Evolutionary conservation across 2,329 filamentous ascomycete genomes (phyloP).

Genomic region (Aureobasidium sp.): DNA sequence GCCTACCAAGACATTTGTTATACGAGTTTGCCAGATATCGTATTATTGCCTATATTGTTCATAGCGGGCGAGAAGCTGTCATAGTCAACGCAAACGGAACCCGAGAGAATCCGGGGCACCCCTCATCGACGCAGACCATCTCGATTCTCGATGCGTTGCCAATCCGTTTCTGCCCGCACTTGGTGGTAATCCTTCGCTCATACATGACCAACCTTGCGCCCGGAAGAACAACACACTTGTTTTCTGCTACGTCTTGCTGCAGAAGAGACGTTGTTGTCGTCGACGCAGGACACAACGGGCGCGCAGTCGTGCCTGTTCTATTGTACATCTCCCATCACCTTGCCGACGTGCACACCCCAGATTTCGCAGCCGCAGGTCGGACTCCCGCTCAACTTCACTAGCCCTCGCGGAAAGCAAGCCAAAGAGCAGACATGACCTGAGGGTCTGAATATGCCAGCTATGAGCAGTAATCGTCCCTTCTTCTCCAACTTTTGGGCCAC

Average conservation of each 20-base stretch:
- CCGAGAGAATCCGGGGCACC: conserved; percentile 7
- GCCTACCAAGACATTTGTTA: neutral
- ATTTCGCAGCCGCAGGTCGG: neutral
- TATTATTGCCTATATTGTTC: neutral
- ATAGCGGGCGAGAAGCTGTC: neutral
- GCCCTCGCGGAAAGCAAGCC: neutral
- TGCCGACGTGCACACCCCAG: neutral
- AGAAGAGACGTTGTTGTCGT: neutral
- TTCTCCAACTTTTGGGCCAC: conserved; percentile 61
- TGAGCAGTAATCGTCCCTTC: conserved; percentile 61
- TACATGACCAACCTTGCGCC: neutral
- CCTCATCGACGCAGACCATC: neutral
- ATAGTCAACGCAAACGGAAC: neutral
- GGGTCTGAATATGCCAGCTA: conserved; percentile 27
- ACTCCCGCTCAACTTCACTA: neutral
- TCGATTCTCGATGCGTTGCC: neutral
- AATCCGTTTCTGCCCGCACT: neutral
- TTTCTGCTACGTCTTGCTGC: neutral
- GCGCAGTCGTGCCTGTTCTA: neutral
- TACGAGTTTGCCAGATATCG: neutral
- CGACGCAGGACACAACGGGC: conserved; percentile 9
- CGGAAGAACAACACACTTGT: neutral
- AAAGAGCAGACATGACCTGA: neutral
- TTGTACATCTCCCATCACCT: neutral
- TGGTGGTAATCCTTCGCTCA: conserved; percentile 1